phyloP scores from a whole-genome alignment of 345 rosid genomes.

The Kernera saxatilis region DNA sequence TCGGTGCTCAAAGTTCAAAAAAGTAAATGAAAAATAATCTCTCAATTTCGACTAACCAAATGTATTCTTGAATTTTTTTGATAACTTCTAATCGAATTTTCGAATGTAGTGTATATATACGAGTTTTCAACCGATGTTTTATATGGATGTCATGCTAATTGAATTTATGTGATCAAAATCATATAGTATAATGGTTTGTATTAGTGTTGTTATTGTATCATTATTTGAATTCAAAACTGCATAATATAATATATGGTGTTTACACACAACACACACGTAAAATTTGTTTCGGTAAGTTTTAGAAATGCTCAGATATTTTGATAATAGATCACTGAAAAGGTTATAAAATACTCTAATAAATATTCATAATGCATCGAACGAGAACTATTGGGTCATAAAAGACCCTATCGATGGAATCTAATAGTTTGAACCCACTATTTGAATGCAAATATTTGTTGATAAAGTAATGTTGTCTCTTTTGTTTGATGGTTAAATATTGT shows the following conservation, averaged over 20 bases:
- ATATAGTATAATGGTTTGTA: no score
- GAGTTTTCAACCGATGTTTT: neutral
- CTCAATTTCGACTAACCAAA: neutral
- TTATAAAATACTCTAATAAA: neutral
- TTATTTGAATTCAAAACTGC: no score
- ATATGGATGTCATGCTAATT: neutral
- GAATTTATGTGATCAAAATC: no score
- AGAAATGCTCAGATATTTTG: neutral
- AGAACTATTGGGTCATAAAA: neutral
- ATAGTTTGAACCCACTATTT: constrained; percentile 17
- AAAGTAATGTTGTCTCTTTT: constrained; percentile 6
- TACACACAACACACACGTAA: neutral
- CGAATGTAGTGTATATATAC: neutral
- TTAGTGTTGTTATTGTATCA: no score
- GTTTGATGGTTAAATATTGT: neutral
- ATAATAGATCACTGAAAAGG: neutral
- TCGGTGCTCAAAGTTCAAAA: constrained; percentile 19
- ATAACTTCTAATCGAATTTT: neutral
- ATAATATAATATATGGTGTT: no score
- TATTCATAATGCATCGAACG: neutral
- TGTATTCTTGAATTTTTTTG: neutral
- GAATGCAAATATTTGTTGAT: constrained; percentile 7
- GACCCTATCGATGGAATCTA: constrained; percentile 13
- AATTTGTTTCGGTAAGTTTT: neutral
- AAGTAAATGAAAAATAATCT: neutral